Evolutionary conservation across 495 filamentous ascomycete species (phyloP).

Genomic region (Chaetomidium leptoderma): DNA sequence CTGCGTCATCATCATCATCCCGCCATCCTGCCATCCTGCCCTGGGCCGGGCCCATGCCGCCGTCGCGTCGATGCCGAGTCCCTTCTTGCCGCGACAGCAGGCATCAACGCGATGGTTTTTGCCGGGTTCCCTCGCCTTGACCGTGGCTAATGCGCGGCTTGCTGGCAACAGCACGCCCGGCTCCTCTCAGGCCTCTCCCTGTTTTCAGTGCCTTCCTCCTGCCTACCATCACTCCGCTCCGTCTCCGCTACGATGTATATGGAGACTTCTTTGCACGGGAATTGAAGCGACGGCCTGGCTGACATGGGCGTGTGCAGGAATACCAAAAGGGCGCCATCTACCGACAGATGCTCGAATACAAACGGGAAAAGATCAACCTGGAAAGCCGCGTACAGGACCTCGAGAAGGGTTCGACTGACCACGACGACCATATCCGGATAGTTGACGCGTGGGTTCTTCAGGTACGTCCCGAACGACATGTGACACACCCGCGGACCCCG

Average conservation of each 20-base stretch:
- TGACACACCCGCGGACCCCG: conserved; percentile 18
- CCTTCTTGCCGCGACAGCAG: conserved; percentile 12
- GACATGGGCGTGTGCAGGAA: conserved; percentile 52
- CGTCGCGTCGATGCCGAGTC: conserved; percentile 16
- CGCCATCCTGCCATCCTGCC: conserved; percentile 6
- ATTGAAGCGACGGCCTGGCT: conserved; percentile 30
- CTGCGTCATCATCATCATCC: conserved; percentile 22
- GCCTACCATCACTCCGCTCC: conserved; percentile 23
- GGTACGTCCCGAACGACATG: conserved; percentile 51
- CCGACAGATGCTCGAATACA: conserved; percentile 96
- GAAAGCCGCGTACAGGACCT: conserved; percentile 73
- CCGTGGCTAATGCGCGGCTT: conserved; percentile 48
- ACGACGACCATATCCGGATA: conserved; percentile 86
- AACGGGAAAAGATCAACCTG: conserved; percentile 74
- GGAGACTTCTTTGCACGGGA: conserved; percentile 23
- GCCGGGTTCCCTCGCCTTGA: conserved; percentile 33
- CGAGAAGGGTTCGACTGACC: conserved; percentile 66
- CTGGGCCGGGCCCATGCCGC: conserved; percentile 1
- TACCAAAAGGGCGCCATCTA: conserved; percentile 98
- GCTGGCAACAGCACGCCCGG: conserved; percentile 41
- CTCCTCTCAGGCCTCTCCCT: conserved; percentile 29
- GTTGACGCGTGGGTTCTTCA: conserved; percentile 90
- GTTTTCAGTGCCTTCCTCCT: conserved; percentile 23
- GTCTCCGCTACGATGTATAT: conserved; percentile 29
- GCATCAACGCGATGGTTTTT: conserved; percentile 27